phyloP scores from a whole-genome alignment of 2,329 filamentous ascomycete species.

The Neopestalotiopsis rosae region DNA sequence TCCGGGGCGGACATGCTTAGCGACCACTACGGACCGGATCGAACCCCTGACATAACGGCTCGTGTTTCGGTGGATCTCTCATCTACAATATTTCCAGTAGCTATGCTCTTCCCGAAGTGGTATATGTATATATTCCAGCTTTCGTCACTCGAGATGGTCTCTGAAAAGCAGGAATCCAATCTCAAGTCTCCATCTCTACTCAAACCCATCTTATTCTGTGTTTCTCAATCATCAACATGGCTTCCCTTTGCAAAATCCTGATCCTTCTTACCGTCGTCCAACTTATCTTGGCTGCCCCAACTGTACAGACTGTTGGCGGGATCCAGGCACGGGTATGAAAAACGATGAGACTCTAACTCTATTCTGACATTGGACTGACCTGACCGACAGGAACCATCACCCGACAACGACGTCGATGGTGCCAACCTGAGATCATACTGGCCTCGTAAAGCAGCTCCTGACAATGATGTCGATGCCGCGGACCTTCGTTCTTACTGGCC shows the following conservation, averaged over 20 bases:
- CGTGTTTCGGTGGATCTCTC: too few species aligned
- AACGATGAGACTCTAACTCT: neutral
- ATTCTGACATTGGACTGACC: neutral
- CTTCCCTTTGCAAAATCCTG: neutral
- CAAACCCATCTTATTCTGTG: neutral
- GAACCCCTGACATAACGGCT: too few species aligned
- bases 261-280: neutral
- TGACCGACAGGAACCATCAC: neutral
- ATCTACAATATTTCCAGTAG: too few species aligned
- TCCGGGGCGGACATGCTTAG: too few species aligned
- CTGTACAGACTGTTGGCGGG: neutral
- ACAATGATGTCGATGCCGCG: slow-evolving; percentile 9
- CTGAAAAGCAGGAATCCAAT: too few species aligned
- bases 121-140: too few species aligned
- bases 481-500: slow-evolving; percentile 2
- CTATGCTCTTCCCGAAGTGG: too few species aligned
- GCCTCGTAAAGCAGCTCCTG: slow-evolving; percentile 4
- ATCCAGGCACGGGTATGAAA: slow-evolving; percentile 1
- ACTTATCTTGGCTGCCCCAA: neutral
- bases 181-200: too few species aligned
- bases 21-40: too few species aligned
- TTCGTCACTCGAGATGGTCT: too few species aligned
- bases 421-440: slow-evolving; percentile 4
- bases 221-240: neutral
- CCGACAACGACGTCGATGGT: slow-evolving; percentile 6